Conservation (phyloP, 768 basidiomycete species). For the Austroboletus festivus region DNA sequence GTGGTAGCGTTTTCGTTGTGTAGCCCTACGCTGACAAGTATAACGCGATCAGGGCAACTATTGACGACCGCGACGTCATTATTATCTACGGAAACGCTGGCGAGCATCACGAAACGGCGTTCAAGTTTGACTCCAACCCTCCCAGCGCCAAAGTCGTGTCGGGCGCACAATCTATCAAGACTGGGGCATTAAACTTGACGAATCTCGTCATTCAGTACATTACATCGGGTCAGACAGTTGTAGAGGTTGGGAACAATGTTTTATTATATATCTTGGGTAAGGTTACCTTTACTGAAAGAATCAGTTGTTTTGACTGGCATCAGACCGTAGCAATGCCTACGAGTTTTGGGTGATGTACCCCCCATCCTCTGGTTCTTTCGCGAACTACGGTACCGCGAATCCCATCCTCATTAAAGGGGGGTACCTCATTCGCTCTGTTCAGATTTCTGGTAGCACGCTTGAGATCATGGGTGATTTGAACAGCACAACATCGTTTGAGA, state of each 20-base stretch:
- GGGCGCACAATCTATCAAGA: slow-evolving; percentile 33
- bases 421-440: slow-evolving; percentile 43
- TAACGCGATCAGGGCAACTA: slow-evolving; percentile 38
- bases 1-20: not conserved
- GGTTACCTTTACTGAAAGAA: not conserved
- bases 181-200: slow-evolving; percentile 33
- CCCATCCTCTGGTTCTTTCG: slow-evolving; percentile 36
- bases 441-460: slow-evolving; percentile 35
- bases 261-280: slow-evolving; percentile 47
- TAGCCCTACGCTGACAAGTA: not conserved
- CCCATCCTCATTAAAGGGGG: slow-evolving; percentile 49
- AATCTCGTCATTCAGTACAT: slow-evolving; percentile 43
- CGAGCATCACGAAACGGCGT: slow-evolving; percentile 49
- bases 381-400: slow-evolving; percentile 36
- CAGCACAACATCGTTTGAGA: slow-evolving; percentile 41
- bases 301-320: slow-evolving; percentile 2
- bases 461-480: slow-evolving; percentile 46
- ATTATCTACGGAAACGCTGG: slow-evolving; percentile 46
- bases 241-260: slow-evolving; percentile 38
- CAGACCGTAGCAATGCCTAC: slow-evolving; percentile 49
- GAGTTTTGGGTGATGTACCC: slow-evolving; percentile 49
- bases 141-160: slow-evolving; percentile 24
- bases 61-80: slow-evolving; percentile 46
- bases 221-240: slow-evolving; percentile 45
- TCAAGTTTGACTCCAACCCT: slow-evolving; percentile 33